Base-by-base conservation (phyloP, 768 basidiomycete species). In the Termitomyces sp. region DNA sequence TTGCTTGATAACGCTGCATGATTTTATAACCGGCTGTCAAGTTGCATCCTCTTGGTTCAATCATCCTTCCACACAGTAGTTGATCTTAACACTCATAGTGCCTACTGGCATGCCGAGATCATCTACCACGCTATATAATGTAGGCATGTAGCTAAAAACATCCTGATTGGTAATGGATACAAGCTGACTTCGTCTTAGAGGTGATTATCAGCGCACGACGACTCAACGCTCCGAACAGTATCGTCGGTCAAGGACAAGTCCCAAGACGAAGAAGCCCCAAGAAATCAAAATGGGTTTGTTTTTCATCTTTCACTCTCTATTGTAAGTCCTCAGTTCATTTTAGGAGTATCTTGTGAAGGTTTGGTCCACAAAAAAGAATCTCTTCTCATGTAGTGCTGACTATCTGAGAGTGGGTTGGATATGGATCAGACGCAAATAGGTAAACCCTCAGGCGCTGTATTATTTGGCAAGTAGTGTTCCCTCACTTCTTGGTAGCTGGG, bases 401-500 rank as follows among this genome's bases (percentile, higher is more conserved):
- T 20, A 6, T 5, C n/a, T 32, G 6, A 3, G 34, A 59, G 58
- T 59, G 58, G 58, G 40, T 12, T n/a, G 48, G 48, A 20, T 59
- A 43, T 32, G 40, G 20, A 49, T 32, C 58, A 11, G 31, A 52
- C 20, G 58, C 34, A 4, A 20, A 59, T 9, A 59, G 40, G 58
- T 59, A 59, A 20, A 45, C 14, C 12, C 9, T n/a, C 14, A 9
- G 31, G 7, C 17, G 5, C 15, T n/a, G 14, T 14, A 9, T 50
- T 1, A 34, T 9, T 17, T 31, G 49, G 17, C 32, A 34, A 50
- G 9, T 34, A 12, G 17, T 50, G 4, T 50, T 50, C n/a, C 8
- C 31, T 50, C 5, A 50, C 32, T 11, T 56, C n/a, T 56, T 20
- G n/a, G 9, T 20, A 91, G 89, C 65, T 91, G 89, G 89, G 88